Base-by-base conservation (phyloP, 2,329 filamentous ascomycete species). In the Xylaria sp. region DNA sequence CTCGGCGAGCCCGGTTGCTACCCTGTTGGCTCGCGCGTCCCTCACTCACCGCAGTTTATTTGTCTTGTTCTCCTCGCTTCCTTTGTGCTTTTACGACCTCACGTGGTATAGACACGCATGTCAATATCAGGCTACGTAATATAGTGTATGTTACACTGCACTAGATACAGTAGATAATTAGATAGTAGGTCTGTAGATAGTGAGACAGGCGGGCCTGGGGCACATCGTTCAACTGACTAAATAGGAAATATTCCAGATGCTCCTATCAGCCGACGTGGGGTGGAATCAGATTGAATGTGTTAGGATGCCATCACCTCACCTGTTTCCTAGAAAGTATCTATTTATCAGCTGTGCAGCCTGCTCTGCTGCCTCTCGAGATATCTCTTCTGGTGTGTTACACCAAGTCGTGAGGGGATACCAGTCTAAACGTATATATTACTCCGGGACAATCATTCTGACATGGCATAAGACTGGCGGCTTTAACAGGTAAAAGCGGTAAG, bases 1-100 rank as follows among this genome's bases (percentile, higher is more conserved):
- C 32, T 62, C 68, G 68, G 68, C 65, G 58, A 60, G 50, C 58
- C 68, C 68, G 68, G 68, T 35, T 68, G 50, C 51, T 32, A 68
- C 61, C 32, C 57, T 61, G 50, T 58, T 35, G 32, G 32, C 8
- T 40, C 29, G 21, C 37, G 25, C 21, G 32, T 18, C 16, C 35
- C 40, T 44, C 40, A 44, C 40, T 54, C 47, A 53, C 42, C 32
- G 21, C 60, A 35, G 59, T 21, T 21, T 9, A 48, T 29, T 40
- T 54, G 27, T 37, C 42, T 40, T 16, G 21, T 47, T 18, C 8
- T 18, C n/a, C n/a, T n/a, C 16, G 18, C 25, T 42, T 53, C 51
- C 47, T 58, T 63, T 35, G 44, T 50, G 23, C 53, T 40, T 53
- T 66, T 62, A 58, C 58, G 50, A n/a, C n/a, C 21, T 48, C 18